Conservation (phyloP, 2,329 filamentous ascomycete genomes). For the Scytalidium lignicola region DNA sequence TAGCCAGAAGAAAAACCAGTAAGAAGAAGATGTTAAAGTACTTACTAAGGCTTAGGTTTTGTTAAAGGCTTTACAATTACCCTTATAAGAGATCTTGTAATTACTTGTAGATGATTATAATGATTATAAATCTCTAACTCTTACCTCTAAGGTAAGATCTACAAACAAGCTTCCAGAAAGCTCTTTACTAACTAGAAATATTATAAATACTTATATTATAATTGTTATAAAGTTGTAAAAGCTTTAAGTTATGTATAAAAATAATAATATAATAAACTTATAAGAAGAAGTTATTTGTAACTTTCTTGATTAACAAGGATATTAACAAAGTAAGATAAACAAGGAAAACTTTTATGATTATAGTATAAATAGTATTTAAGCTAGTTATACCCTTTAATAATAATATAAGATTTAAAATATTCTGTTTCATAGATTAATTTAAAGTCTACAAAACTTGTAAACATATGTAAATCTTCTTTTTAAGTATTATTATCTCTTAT, state of each 20-base stretch:
- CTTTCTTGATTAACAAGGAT: too few species aligned
- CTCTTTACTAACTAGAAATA: neutral
- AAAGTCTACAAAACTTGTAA: too few species aligned
- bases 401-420: too few species aligned
- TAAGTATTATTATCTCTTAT: slow-evolving; percentile 4
- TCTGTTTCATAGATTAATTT: too few species aligned
- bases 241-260: neutral
- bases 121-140: too few species aligned
- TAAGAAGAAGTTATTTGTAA: neutral
- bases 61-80: neutral
- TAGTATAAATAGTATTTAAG: slow-evolving; percentile 1
- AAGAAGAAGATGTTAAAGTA: too few species aligned
- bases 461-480: too few species aligned
- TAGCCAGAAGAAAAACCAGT: neutral
- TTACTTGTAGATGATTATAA: slow-evolving; percentile 2
- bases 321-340: too few species aligned
- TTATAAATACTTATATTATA: slow-evolving; percentile 1
- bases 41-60: too few species aligned
- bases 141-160: neutral
- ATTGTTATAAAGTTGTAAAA: slow-evolving; percentile 2
- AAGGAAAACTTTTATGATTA: slow-evolving; percentile 1
- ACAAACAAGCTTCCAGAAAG: neutral
- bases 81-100: neutral
- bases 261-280: neutral
- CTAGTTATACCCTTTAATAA: slow-evolving; percentile 1